A percentile compares a stretch with the other conserved stretches of the same genome.
Conservation (phyloP, 805 yeast species). For the Debaryomyces tyrocola region DNA sequence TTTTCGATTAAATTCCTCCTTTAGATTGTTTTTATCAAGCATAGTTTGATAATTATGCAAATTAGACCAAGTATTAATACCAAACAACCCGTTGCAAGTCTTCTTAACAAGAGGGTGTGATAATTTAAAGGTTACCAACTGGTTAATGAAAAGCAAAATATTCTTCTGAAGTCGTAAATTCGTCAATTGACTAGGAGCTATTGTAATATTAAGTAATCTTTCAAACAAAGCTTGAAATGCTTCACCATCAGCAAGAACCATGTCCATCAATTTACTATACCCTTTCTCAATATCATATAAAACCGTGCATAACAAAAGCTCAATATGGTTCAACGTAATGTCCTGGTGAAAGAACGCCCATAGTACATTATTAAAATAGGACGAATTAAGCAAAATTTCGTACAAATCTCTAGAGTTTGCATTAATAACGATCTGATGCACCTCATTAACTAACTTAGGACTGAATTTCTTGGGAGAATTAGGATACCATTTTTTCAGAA, state of each 20-base stretch:
- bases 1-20: neutral
- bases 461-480: conserved; percentile 14
- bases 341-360: conserved; percentile 45
- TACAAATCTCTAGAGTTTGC: conserved; percentile 1
- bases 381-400: conserved; percentile 13
- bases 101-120: conserved; percentile 1
- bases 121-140: conserved; percentile 8
- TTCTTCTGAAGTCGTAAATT: conserved; percentile 16
- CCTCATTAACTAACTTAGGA: conserved; percentile 15
- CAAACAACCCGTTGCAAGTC: conserved; percentile 27
- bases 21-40: neutral
- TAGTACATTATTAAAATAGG: conserved; percentile 27
- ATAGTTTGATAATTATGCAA: conserved; percentile 7
- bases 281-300: conserved; percentile 12
- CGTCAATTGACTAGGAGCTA: conserved; percentile 8
- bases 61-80: conserved; percentile 31
- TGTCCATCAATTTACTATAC: conserved; percentile 8
- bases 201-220: conserved; percentile 25
- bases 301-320: conserved; percentile 23
- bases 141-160: conserved; percentile 12
- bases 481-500: conserved; percentile 20
- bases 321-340: conserved; percentile 40
- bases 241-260: conserved; percentile 14
- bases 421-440: conserved; percentile 8
- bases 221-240: conserved; percentile 26